Percentiles rank a stretch among this genome's conserved stretches.
These are phyloP conservation scores for Candida sp. DNA, from an alignment of 1,139 yeast genomes.

Conservation along the genomic window DNA sequence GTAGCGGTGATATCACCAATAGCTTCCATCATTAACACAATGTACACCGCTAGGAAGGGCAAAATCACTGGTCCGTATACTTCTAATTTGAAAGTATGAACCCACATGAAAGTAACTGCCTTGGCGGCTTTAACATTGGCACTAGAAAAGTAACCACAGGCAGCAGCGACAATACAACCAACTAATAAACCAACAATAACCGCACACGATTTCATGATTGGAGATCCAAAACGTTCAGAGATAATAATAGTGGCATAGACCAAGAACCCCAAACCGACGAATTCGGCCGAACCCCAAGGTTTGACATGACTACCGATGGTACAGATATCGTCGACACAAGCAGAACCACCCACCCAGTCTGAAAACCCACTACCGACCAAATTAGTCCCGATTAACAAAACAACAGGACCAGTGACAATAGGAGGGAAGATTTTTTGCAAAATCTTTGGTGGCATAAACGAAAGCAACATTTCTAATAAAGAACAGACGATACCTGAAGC, in stretches of 20 bases:
- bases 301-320: conserved; percentile 17
- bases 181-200: conserved; percentile 79
- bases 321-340: conserved; percentile 48
- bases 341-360: conserved; percentile 90
- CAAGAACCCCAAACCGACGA: conserved; percentile 80
- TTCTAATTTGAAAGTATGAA: conserved; percentile 68
- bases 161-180: conserved; percentile 92
- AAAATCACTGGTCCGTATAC: conserved; percentile 82
- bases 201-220: conserved; percentile 91
- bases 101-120: conserved; percentile 85
- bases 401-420: conserved; percentile 90
- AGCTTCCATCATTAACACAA: conserved; percentile 84
- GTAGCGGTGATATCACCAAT: conserved; percentile 94
- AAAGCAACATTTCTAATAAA: conserved; percentile 63
- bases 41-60: conserved; percentile 78
- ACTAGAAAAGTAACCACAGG: conserved; percentile 71
- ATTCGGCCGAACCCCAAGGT: conserved; percentile 83
- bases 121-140: conserved; percentile 63
- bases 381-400: conserved; percentile 70
- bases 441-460: conserved; percentile 71
- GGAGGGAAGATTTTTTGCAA: conserved; percentile 82
- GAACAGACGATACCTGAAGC: conserved; percentile 81
- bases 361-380: conserved; percentile 68
- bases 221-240: conserved; percentile 88
- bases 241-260: conserved; percentile 72